Conservation (phyloP, 208 protist species). For the Trypanosoma grayi region DNA sequence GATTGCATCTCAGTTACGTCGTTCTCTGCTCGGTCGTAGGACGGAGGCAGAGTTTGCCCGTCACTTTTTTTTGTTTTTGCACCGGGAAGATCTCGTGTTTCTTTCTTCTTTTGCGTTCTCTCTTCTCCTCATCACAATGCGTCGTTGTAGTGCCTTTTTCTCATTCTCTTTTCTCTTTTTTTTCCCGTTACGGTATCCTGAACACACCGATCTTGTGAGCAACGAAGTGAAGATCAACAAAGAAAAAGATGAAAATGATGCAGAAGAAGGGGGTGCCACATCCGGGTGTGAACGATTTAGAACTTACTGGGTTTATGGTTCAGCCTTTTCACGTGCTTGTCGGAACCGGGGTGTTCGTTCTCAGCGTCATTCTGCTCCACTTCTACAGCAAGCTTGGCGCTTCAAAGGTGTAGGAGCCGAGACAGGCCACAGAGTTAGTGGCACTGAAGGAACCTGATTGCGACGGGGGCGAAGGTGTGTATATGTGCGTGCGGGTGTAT, state of each 20-base stretch:
- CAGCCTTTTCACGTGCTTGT: conserved; percentile 78
- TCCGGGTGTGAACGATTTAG: conserved; percentile 56
- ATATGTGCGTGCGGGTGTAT: no score
- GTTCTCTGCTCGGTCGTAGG: not conserved
- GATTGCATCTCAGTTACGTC: not conserved
- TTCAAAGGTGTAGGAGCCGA: conserved; percentile 22
- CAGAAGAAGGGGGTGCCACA: conserved; percentile 38
- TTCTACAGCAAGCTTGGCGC: conserved; percentile 81
- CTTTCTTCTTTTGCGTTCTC: no score
- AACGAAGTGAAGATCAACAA: not conserved
- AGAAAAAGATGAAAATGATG: conserved; percentile 44
- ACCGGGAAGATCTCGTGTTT: no score
- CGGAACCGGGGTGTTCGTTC: conserved; percentile 57
- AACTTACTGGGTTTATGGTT: conserved; percentile 67
- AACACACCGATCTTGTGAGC: not conserved
- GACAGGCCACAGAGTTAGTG: no score
- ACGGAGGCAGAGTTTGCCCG: conserved; percentile 3
- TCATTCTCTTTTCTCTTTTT: conserved; percentile 1
- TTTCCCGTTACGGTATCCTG: not conserved
- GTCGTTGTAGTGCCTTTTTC: no score
- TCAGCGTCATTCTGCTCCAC: conserved; percentile 86
- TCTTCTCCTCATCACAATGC: no score
- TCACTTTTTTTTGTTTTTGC: no score
- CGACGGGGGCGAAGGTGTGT: not conserved
- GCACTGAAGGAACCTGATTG: no score